Evolutionary conservation across 2,329 filamentous ascomycete species (phyloP).

Genomic region (Exophiala dermatitidis): DNA sequence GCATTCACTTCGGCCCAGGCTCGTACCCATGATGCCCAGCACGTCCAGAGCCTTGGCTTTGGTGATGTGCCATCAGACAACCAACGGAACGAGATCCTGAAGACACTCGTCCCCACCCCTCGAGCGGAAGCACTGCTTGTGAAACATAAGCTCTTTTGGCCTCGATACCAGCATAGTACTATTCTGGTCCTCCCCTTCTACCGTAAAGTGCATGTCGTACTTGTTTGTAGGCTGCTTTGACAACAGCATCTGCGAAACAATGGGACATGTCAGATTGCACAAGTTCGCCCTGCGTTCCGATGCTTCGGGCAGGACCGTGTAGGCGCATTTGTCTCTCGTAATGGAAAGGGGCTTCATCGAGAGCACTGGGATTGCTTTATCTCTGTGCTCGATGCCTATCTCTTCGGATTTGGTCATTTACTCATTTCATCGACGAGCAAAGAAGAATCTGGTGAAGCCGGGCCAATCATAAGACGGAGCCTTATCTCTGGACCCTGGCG

Average conservation of each 20-base stretch:
- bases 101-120: background rate
- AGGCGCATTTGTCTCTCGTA: slow-evolving; percentile 18
- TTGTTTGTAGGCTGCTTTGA: background rate
- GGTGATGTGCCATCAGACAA: slow-evolving; percentile 3
- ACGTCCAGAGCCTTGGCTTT: slow-evolving; percentile 4
- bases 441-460: slow-evolving; percentile 6
- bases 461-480: slow-evolving; percentile 10
- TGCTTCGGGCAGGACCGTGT: background rate
- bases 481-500: slow-evolving; percentile 9
- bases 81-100: background rate
- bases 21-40: slow-evolving; percentile 4
- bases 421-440: slow-evolving; percentile 14
- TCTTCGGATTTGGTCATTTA: slow-evolving; percentile 1
- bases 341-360: slow-evolving; percentile 17
- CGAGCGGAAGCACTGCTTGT: background rate
- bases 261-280: background rate
- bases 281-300: background rate
- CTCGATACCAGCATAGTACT: background rate
- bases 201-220: background rate
- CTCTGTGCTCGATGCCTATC: background rate
- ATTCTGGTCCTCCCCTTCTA: background rate
- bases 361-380: slow-evolving; percentile 13
- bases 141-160: background rate
- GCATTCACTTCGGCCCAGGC: background rate
- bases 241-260: no score